Conservation (phyloP, 257 asterid species). For the Nicotiana otophora region DNA sequence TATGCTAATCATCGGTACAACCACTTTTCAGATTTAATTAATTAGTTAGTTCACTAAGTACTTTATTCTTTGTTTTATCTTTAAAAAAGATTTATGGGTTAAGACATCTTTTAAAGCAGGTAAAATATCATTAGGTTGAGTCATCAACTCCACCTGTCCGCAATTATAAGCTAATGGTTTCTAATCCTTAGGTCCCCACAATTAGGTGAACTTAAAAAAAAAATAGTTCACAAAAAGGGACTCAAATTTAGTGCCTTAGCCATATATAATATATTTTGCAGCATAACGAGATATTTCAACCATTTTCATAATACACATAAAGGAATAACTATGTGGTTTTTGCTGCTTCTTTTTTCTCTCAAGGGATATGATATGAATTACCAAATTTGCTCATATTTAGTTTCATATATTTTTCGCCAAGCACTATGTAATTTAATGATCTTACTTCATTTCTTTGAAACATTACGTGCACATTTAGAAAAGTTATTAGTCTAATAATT, state of each 20-base stretch:
- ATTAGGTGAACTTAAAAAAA: neutral
- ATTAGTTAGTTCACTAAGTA: neutral
- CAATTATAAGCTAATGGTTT: neutral
- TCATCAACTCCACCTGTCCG: neutral
- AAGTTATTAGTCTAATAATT: neutral
- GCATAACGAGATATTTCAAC: too few relatives aligned
- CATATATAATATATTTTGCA: neutral
- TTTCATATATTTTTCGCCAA: too few relatives aligned
- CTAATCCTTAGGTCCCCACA: neutral
- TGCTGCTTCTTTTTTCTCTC: too few relatives aligned
- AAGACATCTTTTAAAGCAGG: neutral
- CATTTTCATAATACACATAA: too few relatives aligned
- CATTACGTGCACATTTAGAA: neutral
- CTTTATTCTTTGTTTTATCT: conserved; percentile 8
- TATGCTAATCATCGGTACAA: conserved; percentile 12
- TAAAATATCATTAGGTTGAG: conserved; percentile 12
- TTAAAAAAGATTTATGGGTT: neutral
- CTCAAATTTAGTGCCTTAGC: neutral
- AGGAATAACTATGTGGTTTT: too few relatives aligned
- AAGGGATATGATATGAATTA: too few relatives aligned
- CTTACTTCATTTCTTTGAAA: neutral
- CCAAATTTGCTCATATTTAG: too few relatives aligned
- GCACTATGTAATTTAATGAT: neutral
- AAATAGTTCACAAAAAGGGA: neutral
- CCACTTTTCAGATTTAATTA: conserved; percentile 1